Evolutionary conservation across 305 asterid genomes (phyloP).

Genomic region (Fraxinus floribunda): DNA sequence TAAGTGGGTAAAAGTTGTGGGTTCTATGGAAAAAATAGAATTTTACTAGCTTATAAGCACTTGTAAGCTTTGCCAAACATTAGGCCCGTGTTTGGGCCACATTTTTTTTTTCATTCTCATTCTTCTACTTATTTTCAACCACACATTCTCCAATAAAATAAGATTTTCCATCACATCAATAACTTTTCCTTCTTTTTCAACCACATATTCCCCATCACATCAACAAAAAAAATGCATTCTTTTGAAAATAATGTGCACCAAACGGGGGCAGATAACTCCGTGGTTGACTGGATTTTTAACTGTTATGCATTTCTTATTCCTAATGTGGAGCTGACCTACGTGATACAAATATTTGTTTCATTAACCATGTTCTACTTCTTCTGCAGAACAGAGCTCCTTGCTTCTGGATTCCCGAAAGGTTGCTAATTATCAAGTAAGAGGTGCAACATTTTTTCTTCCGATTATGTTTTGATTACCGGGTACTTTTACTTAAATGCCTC

Average conservation of each 20-base stretch:
- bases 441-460: conserved; percentile 24
- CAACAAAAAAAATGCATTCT: too few species aligned
- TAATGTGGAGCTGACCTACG: conserved; percentile 4
- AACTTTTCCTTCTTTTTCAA: too few species aligned
- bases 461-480: conserved; percentile 4
- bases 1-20: not conserved
- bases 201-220: too few species aligned
- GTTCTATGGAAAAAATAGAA: not conserved
- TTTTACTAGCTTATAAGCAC: not conserved
- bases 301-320: not conserved
- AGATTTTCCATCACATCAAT: too few species aligned
- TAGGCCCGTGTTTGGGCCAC: too few species aligned
- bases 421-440: conserved; percentile 45
- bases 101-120: too few species aligned
- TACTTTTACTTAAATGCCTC: conserved; percentile 15
- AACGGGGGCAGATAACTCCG: too few species aligned
- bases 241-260: too few species aligned
- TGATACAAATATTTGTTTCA: conserved; percentile 7
- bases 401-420: conserved; percentile 31
- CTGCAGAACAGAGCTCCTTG: conserved; percentile 55
- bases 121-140: too few species aligned
- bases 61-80: not conserved
- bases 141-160: too few species aligned
- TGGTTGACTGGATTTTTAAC: not conserved
- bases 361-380: conserved; percentile 26